Percentiles rank a stretch among this genome's conserved stretches.
Conservation (phyloP, 306 rosid genomes). For the Dryas alaskensis region DNA sequence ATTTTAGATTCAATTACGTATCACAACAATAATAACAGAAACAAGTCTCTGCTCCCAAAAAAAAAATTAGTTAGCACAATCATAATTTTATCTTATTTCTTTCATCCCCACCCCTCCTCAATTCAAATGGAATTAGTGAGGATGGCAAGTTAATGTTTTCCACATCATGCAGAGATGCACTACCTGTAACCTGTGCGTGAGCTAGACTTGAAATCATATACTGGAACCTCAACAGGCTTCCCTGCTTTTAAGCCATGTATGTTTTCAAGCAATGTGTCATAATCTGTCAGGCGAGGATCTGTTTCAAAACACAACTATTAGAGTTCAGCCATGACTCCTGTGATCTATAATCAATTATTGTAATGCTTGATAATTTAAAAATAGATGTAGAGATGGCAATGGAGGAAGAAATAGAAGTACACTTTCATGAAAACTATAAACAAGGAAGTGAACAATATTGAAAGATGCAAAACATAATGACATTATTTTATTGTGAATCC, state of each 20-base stretch:
- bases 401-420: neutral
- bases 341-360: slow-evolving; percentile 21
- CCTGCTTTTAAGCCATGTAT: slow-evolving; percentile 82
- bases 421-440: neutral
- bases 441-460: neutral
- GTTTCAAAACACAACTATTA: slow-evolving; percentile 42
- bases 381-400: neutral
- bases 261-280: slow-evolving; percentile 82
- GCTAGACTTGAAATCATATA: slow-evolving; percentile 96
- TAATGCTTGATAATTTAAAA: neutral
- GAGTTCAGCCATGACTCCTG: slow-evolving; percentile 34
- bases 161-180: slow-evolving; percentile 25
- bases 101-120: neutral
- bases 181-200: slow-evolving; percentile 88
- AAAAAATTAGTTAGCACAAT: too few species aligned
- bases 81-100: too few species aligned
- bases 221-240: slow-evolving; percentile 79
- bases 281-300: slow-evolving; percentile 99
- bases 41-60: neutral
- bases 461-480: neutral
- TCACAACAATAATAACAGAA: neutral
- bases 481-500: too few species aligned
- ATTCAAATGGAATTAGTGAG: neutral
- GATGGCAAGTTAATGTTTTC: neutral
- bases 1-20: neutral